These are phyloP conservation scores for Stevia rebaudiana DNA, from an alignment of 140 eudicot genomes.

Conservation along the genomic window DNA sequence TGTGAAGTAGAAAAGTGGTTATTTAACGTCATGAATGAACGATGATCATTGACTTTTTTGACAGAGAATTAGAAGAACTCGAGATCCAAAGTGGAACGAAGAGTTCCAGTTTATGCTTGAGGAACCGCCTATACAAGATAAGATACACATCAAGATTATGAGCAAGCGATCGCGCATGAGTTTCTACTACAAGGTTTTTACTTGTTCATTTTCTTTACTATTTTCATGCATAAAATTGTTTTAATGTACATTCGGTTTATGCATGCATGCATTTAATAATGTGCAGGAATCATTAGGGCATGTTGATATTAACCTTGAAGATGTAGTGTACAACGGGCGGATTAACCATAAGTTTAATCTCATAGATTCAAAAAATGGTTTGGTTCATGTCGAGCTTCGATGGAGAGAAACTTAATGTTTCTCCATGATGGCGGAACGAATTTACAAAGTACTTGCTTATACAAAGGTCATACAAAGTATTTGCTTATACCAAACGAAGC, in stretches of 20 bases:
- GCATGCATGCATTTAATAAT: neutral
- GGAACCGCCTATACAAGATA: slow-evolving; percentile 71
- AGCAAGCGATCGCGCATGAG: slow-evolving; percentile 63
- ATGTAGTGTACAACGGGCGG: slow-evolving; percentile 86
- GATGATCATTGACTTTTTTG: neutral
- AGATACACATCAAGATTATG: slow-evolving; percentile 59
- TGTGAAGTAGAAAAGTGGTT: neutral
- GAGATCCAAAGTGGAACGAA: slow-evolving; percentile 89
- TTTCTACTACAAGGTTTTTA: slow-evolving; percentile 51
- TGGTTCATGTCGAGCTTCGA: slow-evolving; percentile 60
- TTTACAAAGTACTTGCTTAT: too few species aligned
- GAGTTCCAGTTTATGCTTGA: slow-evolving; percentile 80
- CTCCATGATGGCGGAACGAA: slow-evolving; percentile 24
- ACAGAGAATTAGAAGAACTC: slow-evolving; percentile 57
- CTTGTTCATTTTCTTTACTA: neutral
- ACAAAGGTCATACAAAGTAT: too few species aligned
- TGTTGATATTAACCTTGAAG: slow-evolving; percentile 66
- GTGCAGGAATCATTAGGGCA: slow-evolving; percentile 80
- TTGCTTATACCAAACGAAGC: too few species aligned
- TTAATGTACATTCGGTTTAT: neutral
- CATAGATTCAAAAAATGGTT: slow-evolving; percentile 77
- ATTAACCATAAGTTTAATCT: slow-evolving; percentile 74
- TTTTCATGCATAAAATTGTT: neutral
- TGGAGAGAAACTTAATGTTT: slow-evolving; percentile 65
- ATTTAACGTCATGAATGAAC: neutral